Base-by-base conservation (phyloP, 495 filamentous ascomycete species). In the Penicillium cinerascens region DNA sequence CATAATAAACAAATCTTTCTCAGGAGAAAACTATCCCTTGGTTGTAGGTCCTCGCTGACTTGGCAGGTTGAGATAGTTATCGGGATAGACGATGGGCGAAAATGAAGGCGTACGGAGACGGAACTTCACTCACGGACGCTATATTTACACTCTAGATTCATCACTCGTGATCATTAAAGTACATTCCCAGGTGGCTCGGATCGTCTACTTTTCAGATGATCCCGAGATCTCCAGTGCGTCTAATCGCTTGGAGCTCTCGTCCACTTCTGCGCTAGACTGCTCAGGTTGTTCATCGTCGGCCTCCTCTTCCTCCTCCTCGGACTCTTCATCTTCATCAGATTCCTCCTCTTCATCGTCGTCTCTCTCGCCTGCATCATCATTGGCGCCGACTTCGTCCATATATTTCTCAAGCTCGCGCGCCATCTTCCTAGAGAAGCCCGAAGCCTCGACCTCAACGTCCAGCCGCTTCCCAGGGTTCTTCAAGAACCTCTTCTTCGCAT, bases 381-480 rank as follows among this genome's bases (percentile, higher is more conserved):
- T 79, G 5, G 78, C 80, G 17, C 82, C 84, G 20, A 85, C 80
- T 25, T 83, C 86, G 56, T 84, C 82, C 78, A 97, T 95, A 63
- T 95, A 96, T 6, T 81, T 81, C 60, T 96, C 92, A 20, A 97
- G 72, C 52, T 97, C 93, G 61, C 90, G 93, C 15, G 87, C 87
- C 82, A 93, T 93, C 78, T 96, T 97, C 72, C 84, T 92, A 15
- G 90, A 95, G 68, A 97, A 97, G 0, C 95, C 95, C 0, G 89
- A 92, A 0, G 95, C 95, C 64, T 95, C 88, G 4, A 95, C 91
- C 29, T 89, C 85, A 25, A 93, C 83, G 73, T 98, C 93, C 39
- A 96, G 63, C 51, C 91, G 78, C 52, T 79, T 85, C 3, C 78
- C 79, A 6, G 79, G 79, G 52, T 83, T 83, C 52, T 78, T 82